Percentiles rank a stretch among this genome's conserved stretches.
Conservation (phyloP, 116 monocot genomes). For the Dioscorea cayenensis region DNA sequence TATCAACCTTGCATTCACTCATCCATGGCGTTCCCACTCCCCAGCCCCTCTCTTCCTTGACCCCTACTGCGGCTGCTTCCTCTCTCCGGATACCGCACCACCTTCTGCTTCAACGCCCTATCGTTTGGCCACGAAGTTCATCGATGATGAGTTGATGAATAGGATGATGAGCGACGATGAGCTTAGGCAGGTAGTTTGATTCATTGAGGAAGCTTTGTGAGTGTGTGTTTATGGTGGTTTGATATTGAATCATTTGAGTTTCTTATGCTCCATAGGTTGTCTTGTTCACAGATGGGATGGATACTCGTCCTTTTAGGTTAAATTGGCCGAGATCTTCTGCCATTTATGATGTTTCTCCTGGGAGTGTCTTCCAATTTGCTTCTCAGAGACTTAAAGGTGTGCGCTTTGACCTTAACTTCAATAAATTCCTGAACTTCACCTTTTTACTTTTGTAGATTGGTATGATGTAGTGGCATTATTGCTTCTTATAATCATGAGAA, state of each 20-base stretch:
- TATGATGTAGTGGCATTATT: not conserved
- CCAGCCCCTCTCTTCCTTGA: constrained; percentile 89
- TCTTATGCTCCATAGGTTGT: constrained; percentile 73
- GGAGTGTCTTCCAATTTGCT: constrained; percentile 40
- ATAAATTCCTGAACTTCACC: not conserved
- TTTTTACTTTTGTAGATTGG: not conserved
- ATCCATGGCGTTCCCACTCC: not conserved
- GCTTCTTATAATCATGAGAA: not conserved
- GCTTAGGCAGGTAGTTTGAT: constrained; percentile 71
- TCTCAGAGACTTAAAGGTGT: constrained; percentile 57
- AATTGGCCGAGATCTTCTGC: constrained; percentile 64
- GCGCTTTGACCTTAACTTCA: not conserved
- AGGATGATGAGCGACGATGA: constrained; percentile 32
- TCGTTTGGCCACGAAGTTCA: constrained; percentile 56
- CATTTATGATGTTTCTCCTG: constrained; percentile 68
- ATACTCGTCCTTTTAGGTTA: constrained; percentile 88
- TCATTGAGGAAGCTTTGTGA: not conserved
- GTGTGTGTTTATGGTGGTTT: not conserved
- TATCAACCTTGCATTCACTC: not conserved
- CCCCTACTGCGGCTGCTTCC: constrained; percentile 71
- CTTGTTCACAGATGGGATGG: constrained; percentile 95
- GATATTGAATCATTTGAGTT: not conserved
- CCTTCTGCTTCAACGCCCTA: constrained; percentile 21
- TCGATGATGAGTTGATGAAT: constrained; percentile 65
- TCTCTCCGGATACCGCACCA: constrained; percentile 21